phyloP scores from a whole-genome alignment of 2,329 filamentous ascomycete genomes.

The Boeremia lycopersici region DNA sequence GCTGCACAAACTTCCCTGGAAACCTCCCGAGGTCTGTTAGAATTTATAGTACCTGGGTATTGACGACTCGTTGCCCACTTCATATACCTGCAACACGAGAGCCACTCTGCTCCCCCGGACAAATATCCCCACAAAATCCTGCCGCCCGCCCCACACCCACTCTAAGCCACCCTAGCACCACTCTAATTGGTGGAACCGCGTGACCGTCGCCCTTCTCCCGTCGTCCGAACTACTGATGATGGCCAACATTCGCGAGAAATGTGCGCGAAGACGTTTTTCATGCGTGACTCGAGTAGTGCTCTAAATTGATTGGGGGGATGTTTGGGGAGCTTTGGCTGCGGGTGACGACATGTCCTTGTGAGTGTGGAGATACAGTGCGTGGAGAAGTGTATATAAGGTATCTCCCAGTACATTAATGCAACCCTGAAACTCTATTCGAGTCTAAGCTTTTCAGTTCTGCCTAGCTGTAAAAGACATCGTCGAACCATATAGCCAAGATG shows the following conservation, averaged over 20 bases:
- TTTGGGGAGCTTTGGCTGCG: background rate
- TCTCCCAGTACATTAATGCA: background rate
- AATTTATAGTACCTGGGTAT: too few relatives aligned
- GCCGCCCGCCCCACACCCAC: slow-evolving; percentile 8
- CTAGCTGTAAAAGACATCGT: background rate
- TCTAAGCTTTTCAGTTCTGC: background rate
- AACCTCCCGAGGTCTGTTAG: too few relatives aligned
- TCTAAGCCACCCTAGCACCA: background rate
- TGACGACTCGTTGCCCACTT: background rate
- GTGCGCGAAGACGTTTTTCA: slow-evolving; percentile 1
- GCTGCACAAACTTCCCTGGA: too few relatives aligned
- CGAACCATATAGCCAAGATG: background rate
- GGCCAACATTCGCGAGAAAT: slow-evolving; percentile 5
- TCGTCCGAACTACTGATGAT: slow-evolving; percentile 3
- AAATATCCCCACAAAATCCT: slow-evolving; percentile 15
- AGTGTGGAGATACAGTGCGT: background rate
- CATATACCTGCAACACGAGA: background rate
- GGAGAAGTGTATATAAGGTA: background rate
- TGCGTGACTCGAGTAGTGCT: slow-evolving; percentile 1
- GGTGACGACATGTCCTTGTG: background rate
- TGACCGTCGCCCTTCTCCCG: slow-evolving; percentile 2
- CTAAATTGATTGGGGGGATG: slow-evolving; percentile 8
- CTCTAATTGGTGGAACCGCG: slow-evolving; percentile 12
- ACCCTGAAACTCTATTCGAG: background rate
- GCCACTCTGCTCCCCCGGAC: background rate